Evolutionary conservation across 768 basidiomycete genomes (phyloP).

Genomic region (Lactarius deliciosus): DNA sequence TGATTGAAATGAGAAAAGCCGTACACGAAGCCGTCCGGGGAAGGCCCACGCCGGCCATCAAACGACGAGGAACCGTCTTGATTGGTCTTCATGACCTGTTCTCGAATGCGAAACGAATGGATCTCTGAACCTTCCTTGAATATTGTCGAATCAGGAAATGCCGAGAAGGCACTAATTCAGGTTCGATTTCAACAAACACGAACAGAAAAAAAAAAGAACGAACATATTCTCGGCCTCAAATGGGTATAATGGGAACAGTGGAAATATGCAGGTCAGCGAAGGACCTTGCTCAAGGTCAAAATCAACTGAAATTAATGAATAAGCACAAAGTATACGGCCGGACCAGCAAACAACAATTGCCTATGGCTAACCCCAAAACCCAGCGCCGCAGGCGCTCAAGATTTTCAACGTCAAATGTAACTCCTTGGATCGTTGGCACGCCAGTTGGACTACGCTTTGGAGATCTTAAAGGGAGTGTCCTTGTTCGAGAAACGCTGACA

Average conservation of each 20-base stretch:
- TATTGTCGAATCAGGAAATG: slow-evolving; percentile 86
- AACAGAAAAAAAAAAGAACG: slow-evolving; percentile 32
- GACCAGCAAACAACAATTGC: slow-evolving; percentile 38
- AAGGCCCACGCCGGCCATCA: slow-evolving; percentile 40
- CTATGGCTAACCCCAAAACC: slow-evolving; percentile 67
- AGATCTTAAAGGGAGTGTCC: slow-evolving; percentile 41
- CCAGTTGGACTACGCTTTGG: slow-evolving; percentile 28
- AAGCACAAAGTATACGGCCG: slow-evolving; percentile 4
- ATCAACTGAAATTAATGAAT: slow-evolving; percentile 52
- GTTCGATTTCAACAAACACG: slow-evolving; percentile 19
- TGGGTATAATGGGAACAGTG: slow-evolving; percentile 60
- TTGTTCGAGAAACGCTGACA: slow-evolving; percentile 21
- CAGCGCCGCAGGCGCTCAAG: slow-evolving; percentile 57
- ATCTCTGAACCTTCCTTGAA: slow-evolving; percentile 81
- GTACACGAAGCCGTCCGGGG: slow-evolving; percentile 66
- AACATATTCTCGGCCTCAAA: slow-evolving; percentile 83
- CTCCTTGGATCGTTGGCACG: slow-evolving; percentile 34
- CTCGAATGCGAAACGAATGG: slow-evolving; percentile 85
- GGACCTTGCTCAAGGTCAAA: slow-evolving; percentile 91
- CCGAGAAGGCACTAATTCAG: slow-evolving; percentile 74
- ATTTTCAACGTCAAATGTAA: slow-evolving; percentile 50
- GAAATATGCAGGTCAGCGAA: slow-evolving; percentile 67
- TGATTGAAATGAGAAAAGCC: slow-evolving; percentile 80
- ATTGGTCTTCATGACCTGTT: slow-evolving; percentile 30
- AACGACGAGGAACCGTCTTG: slow-evolving; percentile 28